Base-by-base conservation (phyloP, 108 stramenopile species). In the Nannochloropsis salina region DNA sequence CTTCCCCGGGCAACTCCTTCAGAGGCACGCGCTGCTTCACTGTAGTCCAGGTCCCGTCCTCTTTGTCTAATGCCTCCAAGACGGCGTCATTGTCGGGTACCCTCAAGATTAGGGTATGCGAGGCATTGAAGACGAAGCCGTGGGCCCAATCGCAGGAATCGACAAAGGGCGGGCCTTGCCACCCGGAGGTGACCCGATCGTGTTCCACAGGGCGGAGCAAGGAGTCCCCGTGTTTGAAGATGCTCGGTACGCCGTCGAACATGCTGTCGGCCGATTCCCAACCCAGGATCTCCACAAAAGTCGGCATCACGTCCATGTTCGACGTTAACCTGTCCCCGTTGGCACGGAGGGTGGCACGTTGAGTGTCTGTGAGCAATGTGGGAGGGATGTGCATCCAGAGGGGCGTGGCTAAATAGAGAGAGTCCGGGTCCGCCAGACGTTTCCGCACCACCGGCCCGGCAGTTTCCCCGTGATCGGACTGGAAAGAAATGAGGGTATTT, bases 201-300 rank as follows among this genome's bases (percentile, higher is more conserved):
- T 15, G 20, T n/a, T 74, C 61, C 0, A 74, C 61, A 4, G 61
- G 61, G 61, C 61, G 61, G n/a, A 74, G 61, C 61, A 74, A 74
- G 20, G 61, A 74, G 15, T 1, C n/a, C 6, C 61, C 61, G n/a
- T 74, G 61, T n/a, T 74, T 74, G 61, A 74, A 74, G n/a, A 74
- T 74, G 61, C 20, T n/a, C n/a, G 61, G 61, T 74, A 15, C n/a
- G 15, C 8, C 61, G 20, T n/a, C 2, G 61, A 74, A 74, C 61
- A 74, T 74, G 61, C n/a, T 74, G 4, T 74, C 61, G 2, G 61
- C n/a, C 61, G 61, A n/a, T 15, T 74, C 61, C 61, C 61, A 74
- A n/a, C n/a, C n/a, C 61, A 74, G n/a, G 5, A 74, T n/a, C 61
- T 74, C 61, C 61, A 74, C 61, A 74, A 74, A 74, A n/a, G 61